These are phyloP conservation scores for Macrophomina tecta DNA, from an alignment of 2,329 filamentous ascomycete species.

Conservation along the genomic window DNA sequence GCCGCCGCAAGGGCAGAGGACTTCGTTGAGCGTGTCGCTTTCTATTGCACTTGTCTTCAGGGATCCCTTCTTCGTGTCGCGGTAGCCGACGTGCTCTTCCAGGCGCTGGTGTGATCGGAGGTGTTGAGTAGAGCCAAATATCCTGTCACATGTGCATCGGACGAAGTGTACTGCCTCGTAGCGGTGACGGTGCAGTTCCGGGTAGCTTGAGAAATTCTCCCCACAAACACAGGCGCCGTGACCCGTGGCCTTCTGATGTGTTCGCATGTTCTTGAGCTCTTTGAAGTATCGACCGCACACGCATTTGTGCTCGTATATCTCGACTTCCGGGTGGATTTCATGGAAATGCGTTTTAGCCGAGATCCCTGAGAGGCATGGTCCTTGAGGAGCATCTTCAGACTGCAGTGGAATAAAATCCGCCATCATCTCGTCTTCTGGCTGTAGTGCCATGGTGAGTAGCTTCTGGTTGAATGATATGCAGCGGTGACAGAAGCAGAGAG, in stretches of 20 bases:
- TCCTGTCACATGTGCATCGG: constrained; percentile 19
- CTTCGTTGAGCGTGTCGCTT: constrained; percentile 25
- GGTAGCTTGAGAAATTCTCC: constrained; percentile 23
- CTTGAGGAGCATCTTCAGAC: not conserved
- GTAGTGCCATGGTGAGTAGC: not conserved
- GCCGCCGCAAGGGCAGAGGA: constrained; percentile 21
- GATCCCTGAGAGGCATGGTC: not conserved
- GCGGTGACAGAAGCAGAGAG: no score
- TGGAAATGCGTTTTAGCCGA: constrained; percentile 24
- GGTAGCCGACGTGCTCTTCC: constrained; percentile 21
- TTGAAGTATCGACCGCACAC: constrained; percentile 27
- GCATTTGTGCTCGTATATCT: constrained; percentile 15
- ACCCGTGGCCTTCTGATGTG: constrained; percentile 24
- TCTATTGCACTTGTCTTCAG: constrained; percentile 12
- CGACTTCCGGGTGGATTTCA: constrained; percentile 21
- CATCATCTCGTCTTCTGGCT: constrained; percentile 14
- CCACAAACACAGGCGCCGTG: constrained; percentile 27
- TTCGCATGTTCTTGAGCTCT: constrained; percentile 12
- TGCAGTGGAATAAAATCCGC: constrained; percentile 24
- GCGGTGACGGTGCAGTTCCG: constrained; percentile 22
- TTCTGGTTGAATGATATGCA: no score
- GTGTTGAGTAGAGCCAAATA: constrained; percentile 25
- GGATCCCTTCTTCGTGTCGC: constrained; percentile 24
- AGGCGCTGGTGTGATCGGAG: constrained; percentile 27
- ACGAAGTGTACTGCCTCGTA: constrained; percentile 20